Conservation (phyloP, 805 yeast species). For the Metschnikowia drakensbergensis region DNA sequence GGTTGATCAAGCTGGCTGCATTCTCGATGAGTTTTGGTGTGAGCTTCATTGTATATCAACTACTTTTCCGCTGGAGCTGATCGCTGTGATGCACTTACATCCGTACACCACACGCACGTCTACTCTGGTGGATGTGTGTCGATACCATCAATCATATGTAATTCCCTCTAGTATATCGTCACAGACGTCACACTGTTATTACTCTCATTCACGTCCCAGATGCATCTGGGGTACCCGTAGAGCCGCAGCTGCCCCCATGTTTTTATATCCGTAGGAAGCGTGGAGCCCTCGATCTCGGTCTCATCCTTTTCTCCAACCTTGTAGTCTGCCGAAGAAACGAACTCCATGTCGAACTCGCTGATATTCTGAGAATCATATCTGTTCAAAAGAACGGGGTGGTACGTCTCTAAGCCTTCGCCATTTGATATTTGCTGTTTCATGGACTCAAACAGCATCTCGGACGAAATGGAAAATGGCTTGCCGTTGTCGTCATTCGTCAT, state of each 20-base stretch:
- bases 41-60: slow-evolving; percentile 28
- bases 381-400: slow-evolving; percentile 34
- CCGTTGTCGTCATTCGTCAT: slow-evolving; percentile 17
- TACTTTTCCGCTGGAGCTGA: not conserved
- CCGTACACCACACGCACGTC: not conserved
- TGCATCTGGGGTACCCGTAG: slow-evolving; percentile 37
- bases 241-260: slow-evolving; percentile 43
- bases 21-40: slow-evolving; percentile 28
- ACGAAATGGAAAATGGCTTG: slow-evolving; percentile 16
- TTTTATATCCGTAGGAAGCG: slow-evolving; percentile 19
- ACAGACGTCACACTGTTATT: slow-evolving; percentile 34
- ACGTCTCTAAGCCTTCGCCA: slow-evolving; percentile 20
- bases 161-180: slow-evolving; percentile 28
- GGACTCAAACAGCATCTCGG: slow-evolving; percentile 28
- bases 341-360: slow-evolving; percentile 32
- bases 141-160: too few relatives aligned
- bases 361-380: slow-evolving; percentile 38
- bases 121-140: too few relatives aligned
- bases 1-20: slow-evolving; percentile 33
- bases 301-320: not conserved
- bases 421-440: not conserved
- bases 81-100: not conserved
- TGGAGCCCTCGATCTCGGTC: slow-evolving; percentile 11
- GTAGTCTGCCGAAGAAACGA: slow-evolving; percentile 24
- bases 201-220: slow-evolving; percentile 42